Evolutionary conservation across 176 grass and related monocot species (phyloP).

Genomic region (Poa annua): DNA sequence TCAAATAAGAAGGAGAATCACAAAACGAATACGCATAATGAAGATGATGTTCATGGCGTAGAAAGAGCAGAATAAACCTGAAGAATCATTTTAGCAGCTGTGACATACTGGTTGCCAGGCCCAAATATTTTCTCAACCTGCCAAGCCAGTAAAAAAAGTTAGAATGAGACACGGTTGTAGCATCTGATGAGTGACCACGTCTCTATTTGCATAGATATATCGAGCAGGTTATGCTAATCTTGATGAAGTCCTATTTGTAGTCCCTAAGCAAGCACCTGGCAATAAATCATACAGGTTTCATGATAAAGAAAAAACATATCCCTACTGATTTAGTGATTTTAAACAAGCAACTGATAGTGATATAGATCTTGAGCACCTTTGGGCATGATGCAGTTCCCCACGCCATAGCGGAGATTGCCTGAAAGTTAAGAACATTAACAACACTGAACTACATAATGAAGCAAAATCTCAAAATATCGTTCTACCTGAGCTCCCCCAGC

Average conservation of each 20-base stretch:
- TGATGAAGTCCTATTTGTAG: background rate
- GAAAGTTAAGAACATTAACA: slow-evolving; percentile 37
- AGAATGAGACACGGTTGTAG: background rate
- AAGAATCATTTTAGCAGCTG: slow-evolving; percentile 99
- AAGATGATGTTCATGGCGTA: background rate
- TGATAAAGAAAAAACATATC: background rate
- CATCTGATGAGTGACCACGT: background rate
- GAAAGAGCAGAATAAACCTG: slow-evolving; percentile 61
- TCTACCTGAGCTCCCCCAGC: slow-evolving; percentile 93
- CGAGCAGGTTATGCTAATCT: background rate
- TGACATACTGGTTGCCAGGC: slow-evolving; percentile 98
- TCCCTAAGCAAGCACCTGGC: background rate
- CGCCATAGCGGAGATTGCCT: slow-evolving; percentile 97
- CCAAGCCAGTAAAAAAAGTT: background rate
- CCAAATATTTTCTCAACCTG: slow-evolving; percentile 98
- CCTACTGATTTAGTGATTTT: background rate
- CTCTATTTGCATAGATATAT: background rate
- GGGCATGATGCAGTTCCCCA: slow-evolving; percentile 90
- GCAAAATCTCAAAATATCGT: background rate
- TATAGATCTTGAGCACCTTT: slow-evolving; percentile 64
- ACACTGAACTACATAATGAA: background rate
- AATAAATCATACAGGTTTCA: background rate
- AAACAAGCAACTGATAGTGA: background rate
- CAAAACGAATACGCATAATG: background rate
- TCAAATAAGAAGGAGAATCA: slow-evolving; percentile 42